Conservation (phyloP, 805 yeast genomes). For the Aciculoconidium aculeatum region DNA sequence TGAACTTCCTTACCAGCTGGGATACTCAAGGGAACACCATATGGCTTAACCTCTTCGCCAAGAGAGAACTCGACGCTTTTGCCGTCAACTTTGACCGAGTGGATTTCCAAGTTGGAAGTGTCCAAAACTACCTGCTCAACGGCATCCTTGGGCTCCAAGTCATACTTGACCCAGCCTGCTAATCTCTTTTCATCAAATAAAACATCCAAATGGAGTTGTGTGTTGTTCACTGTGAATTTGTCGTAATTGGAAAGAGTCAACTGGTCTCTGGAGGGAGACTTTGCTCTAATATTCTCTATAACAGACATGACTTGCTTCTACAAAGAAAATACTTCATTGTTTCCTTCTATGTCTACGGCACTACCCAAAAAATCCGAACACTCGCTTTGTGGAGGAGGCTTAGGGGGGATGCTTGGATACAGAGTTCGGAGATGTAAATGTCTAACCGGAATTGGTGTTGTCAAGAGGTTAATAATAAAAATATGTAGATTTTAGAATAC, state of each 20-base stretch:
- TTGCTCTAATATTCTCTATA: slow-evolving; percentile 2
- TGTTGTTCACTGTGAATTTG: slow-evolving; percentile 44
- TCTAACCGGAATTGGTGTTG: too few relatives aligned
- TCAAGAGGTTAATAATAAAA: too few relatives aligned
- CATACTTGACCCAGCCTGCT: slow-evolving; percentile 49
- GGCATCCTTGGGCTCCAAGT: slow-evolving; percentile 26
- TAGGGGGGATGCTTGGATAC: too few relatives aligned
- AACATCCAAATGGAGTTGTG: slow-evolving; percentile 49
- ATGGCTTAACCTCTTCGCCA: slow-evolving; percentile 41
- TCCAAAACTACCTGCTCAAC: slow-evolving; percentile 52
- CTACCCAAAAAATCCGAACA: too few relatives aligned
- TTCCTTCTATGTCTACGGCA: too few relatives aligned
- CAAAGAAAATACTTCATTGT: too few relatives aligned
- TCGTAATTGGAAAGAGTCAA: slow-evolving; percentile 53
- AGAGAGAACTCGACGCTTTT: slow-evolving; percentile 24
- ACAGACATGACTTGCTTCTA: neutral
- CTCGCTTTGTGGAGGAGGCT: too few relatives aligned
- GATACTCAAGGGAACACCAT: slow-evolving; percentile 54
- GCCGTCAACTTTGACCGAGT: slow-evolving; percentile 40
- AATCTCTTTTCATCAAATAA: slow-evolving; percentile 49
- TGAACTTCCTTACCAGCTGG: slow-evolving; percentile 17
- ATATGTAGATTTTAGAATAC: too few relatives aligned
- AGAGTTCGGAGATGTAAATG: too few relatives aligned
- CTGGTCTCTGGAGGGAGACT: slow-evolving; percentile 19
- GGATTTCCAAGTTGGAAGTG: slow-evolving; percentile 55